phyloP scores from a whole-genome alignment of 176 grass and related monocot species.

The Bothriochloa decipiens region DNA sequence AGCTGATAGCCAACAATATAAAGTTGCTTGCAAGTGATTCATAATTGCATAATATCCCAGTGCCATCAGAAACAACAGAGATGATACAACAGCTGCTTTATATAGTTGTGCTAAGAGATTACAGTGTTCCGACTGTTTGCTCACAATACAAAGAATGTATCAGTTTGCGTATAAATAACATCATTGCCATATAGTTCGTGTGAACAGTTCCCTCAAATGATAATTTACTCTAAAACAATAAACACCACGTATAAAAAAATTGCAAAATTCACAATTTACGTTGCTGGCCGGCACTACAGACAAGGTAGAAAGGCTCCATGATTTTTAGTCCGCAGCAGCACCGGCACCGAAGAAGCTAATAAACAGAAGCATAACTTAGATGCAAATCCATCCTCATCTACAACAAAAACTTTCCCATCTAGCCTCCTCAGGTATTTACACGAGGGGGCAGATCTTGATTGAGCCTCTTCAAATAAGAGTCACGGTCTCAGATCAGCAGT shows the following conservation, averaged over 20 bases:
- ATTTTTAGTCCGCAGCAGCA: constrained; percentile 17
- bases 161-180: constrained; percentile 45
- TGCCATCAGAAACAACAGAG: neutral
- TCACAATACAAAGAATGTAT: constrained; percentile 50
- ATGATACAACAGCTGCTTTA: neutral
- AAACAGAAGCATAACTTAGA: constrained; percentile 45
- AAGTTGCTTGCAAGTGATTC: neutral
- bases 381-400: constrained; percentile 51
- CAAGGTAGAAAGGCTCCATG: constrained; percentile 19
- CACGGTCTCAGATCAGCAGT: constrained; percentile 60
- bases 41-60: neutral
- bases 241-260: constrained; percentile 43
- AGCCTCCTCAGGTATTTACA: constrained; percentile 70
- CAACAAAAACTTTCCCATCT: constrained; percentile 51
- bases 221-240: constrained; percentile 58
- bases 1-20: neutral
- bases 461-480: constrained; percentile 14
- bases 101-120: constrained; percentile 18
- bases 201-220: constrained; percentile 36
- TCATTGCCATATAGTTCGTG: constrained; percentile 22
- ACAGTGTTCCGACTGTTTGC: constrained; percentile 24
- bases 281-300: neutral
- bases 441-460: constrained; percentile 46
- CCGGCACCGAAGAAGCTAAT: constrained; percentile 28
- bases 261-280: constrained; percentile 48